phyloP scores from a whole-genome alignment of 176 grass and related monocot species.

The Oryza meyeriana region DNA sequence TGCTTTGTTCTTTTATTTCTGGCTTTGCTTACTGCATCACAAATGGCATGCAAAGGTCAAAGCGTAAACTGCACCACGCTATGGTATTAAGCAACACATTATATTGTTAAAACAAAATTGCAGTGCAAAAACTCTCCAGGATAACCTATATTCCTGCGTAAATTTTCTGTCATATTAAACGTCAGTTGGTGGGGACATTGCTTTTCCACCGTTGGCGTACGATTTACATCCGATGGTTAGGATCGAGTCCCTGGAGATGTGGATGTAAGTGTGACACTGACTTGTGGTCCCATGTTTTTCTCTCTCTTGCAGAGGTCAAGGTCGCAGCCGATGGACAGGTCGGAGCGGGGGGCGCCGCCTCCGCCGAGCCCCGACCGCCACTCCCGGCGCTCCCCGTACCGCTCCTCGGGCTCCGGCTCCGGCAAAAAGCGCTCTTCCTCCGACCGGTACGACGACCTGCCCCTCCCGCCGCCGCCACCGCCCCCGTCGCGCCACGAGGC shows the following conservation, averaged over 20 bases:
- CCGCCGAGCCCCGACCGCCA: constrained; percentile 37
- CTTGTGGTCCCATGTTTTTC: constrained; percentile 1
- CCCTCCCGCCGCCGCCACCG: constrained; percentile 32
- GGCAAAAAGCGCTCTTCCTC: constrained; percentile 66
- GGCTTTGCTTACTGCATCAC: not conserved
- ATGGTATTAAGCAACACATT: not conserved
- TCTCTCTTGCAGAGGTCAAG: constrained; percentile 42
- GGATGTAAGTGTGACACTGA: not conserved
- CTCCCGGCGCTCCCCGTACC: constrained; percentile 53
- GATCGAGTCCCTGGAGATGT: not conserved
- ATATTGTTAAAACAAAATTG: not conserved
- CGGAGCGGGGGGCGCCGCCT: constrained; percentile 40
- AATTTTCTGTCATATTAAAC: not conserved
- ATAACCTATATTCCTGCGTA: not conserved
- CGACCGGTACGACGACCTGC: constrained; percentile 52
- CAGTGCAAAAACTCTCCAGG: not conserved
- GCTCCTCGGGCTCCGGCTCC: constrained; percentile 45
- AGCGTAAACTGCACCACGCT: not conserved
- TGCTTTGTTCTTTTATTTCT: not conserved
- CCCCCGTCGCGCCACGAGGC: constrained; percentile 32
- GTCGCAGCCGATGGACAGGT: constrained; percentile 40
- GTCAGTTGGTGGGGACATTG: not conserved
- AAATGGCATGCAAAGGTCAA: not conserved
- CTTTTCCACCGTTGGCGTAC: no score
- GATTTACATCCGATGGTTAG: not conserved